Conservation (phyloP, 495 filamentous ascomycete genomes). For the Echria macrotheca region DNA sequence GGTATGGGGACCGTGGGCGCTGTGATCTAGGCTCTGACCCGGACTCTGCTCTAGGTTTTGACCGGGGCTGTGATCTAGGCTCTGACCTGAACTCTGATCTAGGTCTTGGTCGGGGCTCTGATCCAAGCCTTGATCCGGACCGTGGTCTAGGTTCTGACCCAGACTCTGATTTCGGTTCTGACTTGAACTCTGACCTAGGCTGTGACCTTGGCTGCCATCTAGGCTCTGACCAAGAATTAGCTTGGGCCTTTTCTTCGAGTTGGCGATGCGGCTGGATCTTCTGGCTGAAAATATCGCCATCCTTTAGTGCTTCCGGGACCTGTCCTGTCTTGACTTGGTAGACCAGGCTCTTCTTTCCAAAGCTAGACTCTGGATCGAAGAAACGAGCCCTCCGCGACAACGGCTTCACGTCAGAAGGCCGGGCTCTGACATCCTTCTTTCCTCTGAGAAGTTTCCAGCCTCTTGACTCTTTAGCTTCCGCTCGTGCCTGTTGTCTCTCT, state of each 20-base stretch:
- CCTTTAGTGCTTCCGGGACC: slow-evolving; percentile 7
- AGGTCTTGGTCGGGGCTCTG: too few species aligned
- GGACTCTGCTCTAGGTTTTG: too few species aligned
- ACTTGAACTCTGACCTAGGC: too few species aligned
- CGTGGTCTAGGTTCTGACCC: too few species aligned
- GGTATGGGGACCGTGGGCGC: slow-evolving; percentile 32
- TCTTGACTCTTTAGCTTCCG: slow-evolving; percentile 15
- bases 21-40: background rate
- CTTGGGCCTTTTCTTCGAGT: too few species aligned
- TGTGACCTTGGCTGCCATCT: too few species aligned
- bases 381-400: slow-evolving; percentile 39
- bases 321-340: slow-evolving; percentile 31
- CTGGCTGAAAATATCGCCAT: slow-evolving; percentile 4
- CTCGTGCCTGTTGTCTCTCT: slow-evolving; percentile 21
- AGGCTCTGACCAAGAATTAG: too few species aligned
- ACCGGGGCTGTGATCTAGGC: background rate
- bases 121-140: too few species aligned
- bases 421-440: slow-evolving; percentile 41
- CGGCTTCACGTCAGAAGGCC: slow-evolving; percentile 24
- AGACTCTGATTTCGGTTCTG: too few species aligned
- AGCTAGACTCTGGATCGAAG: slow-evolving; percentile 31
- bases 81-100: background rate
- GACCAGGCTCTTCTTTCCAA: slow-evolving; percentile 44
- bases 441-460: slow-evolving; percentile 40
- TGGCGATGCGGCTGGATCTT: too few species aligned